Base-by-base conservation (phyloP, 371 early-diverging fungal species). In the Rhizomucor pusillus region DNA sequence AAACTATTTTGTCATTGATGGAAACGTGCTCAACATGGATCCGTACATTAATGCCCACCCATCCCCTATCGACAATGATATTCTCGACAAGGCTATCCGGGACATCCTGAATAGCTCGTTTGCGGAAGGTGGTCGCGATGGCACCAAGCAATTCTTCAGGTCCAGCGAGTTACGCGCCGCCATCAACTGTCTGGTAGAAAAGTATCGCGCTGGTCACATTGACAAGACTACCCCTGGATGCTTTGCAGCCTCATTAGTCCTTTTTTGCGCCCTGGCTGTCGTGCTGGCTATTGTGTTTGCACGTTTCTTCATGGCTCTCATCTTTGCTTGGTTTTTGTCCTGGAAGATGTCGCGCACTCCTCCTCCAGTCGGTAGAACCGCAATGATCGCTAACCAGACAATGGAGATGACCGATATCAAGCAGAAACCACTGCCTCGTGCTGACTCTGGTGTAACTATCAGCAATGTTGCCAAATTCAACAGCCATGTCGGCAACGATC, bases 171-270 rank as follows among this genome's bases (percentile, higher is more conserved):
- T 88, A 43, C 79, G 76, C 58, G 56, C 60, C 0, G 57, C 81
- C 1, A 70, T 76, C 33, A 59, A 75, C 23, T 92, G 93, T 56
- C 57, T 92, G 14, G 67, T 72, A 2, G 64, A 65, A 6, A 84
- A 84, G 52, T 90, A 86, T 57, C 61, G 64, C 25, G 87, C 90
- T 4, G 97, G 96, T 37, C 79, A 85, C 50, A 79, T 97, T 48
- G 85, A 89, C 54, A 87, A 85, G 59, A 81, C 90, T 18, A 85
- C 92, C 3, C 79, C 82, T 20, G 95, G 96, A 9, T 96, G 98
- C 75, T 87, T 95, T 52, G 82, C 89, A 1, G 85, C 91, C 3
- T 79, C 90, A 46, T 66, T 92, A 25, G 81, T 90, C 68, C 72
- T 88, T 56, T 84, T 75, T 54, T 65, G 84, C 23, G 84, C 89